Evolutionary conservation across 176 grass and related monocot species (phyloP).

Genomic region (Pharus latifolius): DNA sequence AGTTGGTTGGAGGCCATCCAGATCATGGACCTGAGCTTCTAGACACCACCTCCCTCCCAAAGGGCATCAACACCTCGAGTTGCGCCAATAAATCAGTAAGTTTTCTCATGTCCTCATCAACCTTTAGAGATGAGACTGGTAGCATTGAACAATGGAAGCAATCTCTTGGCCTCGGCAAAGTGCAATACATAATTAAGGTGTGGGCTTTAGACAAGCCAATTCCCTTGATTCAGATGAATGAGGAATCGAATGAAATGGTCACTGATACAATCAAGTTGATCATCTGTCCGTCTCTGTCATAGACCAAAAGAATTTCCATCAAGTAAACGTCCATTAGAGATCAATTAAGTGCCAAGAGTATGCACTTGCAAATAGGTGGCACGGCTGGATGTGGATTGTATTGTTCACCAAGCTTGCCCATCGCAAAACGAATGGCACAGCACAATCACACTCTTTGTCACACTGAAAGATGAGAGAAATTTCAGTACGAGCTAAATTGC

Average conservation of each 20-base stretch:
- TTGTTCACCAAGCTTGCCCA: constrained; percentile 49
- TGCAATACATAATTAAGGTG: constrained; percentile 14
- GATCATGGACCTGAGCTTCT: no score
- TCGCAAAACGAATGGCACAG: constrained; percentile 59
- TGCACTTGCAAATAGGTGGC: constrained; percentile 62
- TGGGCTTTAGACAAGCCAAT: not conserved
- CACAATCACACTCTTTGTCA: constrained; percentile 60
- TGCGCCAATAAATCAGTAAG: constrained; percentile 51
- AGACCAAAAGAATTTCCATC: not conserved
- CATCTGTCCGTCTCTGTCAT: constrained; percentile 45
- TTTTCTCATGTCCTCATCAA: constrained; percentile 68
- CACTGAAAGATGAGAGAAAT: constrained; percentile 19
- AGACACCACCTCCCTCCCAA: no score
- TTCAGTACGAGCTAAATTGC: not conserved
- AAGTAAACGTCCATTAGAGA: not conserved
- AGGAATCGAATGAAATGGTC: not conserved
- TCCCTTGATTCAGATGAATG: not conserved
- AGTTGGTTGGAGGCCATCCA: no score
- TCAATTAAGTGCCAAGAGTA: constrained; percentile 50
- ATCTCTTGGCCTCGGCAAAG: constrained; percentile 25
- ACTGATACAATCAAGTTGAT: constrained; percentile 35
- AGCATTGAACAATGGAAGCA: constrained; percentile 16
- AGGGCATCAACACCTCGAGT: no score
- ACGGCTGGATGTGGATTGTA: constrained; percentile 43
- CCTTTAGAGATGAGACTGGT: constrained; percentile 44